A percentile compares a stretch with the other conserved stretches of the same genome.
Evolutionary conservation across 75 land plant genomes (phyloP).

Genomic region (Cupressus sempervirens): DNA sequence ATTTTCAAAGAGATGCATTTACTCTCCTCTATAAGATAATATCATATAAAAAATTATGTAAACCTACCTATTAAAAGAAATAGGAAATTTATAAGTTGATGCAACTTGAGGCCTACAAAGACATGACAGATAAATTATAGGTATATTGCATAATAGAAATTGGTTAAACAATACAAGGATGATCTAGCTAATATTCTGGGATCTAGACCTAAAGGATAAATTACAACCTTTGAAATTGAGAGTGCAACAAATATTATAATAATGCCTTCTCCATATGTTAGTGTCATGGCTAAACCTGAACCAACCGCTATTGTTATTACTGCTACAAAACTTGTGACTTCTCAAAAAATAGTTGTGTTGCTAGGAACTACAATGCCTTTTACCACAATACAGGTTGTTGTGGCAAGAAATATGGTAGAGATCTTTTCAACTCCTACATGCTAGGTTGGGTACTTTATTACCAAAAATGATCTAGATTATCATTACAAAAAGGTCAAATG

Average conservation of each 20-base stretch:
- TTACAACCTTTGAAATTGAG: conserved; percentile 75
- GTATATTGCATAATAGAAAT: too few species aligned
- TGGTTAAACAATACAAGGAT: too few species aligned
- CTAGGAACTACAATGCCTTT: conserved; percentile 66
- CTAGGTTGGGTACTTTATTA: conserved; percentile 84
- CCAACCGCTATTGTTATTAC: conserved; percentile 16
- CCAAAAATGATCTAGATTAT: conserved; percentile 73
- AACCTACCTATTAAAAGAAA: too few species aligned
- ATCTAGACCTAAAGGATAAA: conserved; percentile 75
- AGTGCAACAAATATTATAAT: conserved; percentile 64
- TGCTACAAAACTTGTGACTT: conserved; percentile 14
- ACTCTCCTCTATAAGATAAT: too few species aligned
- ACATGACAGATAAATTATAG: too few species aligned
- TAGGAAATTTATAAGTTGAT: too few species aligned
- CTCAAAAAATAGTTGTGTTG: conserved; percentile 10
- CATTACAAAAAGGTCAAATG: conserved; percentile 95
- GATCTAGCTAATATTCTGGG: conserved; percentile 61
- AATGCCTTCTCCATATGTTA: conserved; percentile 18
- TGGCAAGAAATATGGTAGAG: conserved; percentile 85
- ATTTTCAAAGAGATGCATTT: too few species aligned
- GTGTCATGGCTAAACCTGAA: conserved; percentile 7
- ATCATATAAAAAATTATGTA: too few species aligned
- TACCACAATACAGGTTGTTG: conserved; percentile 89
- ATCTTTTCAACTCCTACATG: conserved; percentile 86
- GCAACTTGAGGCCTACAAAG: too few species aligned